Percentiles rank a stretch among this genome's conserved stretches.
Evolutionary conservation across 2,329 filamentous ascomycete species (phyloP).

Genomic region (Zymoseptoria passerinii): DNA sequence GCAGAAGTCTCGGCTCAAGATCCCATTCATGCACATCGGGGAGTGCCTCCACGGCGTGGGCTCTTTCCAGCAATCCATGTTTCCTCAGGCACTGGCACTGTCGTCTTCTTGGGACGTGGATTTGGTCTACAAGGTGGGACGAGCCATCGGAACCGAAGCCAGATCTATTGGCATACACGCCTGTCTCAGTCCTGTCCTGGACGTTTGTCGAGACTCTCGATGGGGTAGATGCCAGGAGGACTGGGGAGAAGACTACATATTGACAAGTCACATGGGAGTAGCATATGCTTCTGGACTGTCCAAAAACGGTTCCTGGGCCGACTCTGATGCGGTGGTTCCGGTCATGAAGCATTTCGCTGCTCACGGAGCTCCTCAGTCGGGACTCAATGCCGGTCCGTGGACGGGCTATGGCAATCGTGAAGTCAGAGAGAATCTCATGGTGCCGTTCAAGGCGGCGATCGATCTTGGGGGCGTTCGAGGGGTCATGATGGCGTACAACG

Average conservation of each 20-base stretch:
- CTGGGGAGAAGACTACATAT: constrained; percentile 14
- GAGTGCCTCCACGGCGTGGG: constrained; percentile 16
- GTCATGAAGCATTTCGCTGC: constrained; percentile 17
- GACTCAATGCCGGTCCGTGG: constrained; percentile 10
- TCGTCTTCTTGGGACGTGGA: constrained; percentile 10
- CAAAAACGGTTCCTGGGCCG: constrained; percentile 9
- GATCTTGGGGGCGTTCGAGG: constrained; percentile 12
- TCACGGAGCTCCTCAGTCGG: constrained; percentile 10
- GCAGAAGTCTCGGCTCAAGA: constrained; percentile 12
- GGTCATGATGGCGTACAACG: constrained; percentile 15
- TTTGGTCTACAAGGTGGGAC: constrained; percentile 5
- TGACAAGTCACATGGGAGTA: constrained; percentile 12
- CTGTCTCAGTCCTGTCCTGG: constrained; percentile 11
- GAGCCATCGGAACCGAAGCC: constrained; percentile 11
- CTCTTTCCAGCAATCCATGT: constrained; percentile 14
- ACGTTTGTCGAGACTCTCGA: constrained; percentile 11
- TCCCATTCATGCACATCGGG: constrained; percentile 10
- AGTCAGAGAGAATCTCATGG: constrained; percentile 9
- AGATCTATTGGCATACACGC: constrained; percentile 13
- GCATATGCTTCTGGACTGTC: constrained; percentile 12
- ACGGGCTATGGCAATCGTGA: constrained; percentile 14
- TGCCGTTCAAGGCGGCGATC: constrained; percentile 11
- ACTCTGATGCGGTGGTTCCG: constrained; percentile 10
- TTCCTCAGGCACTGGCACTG: constrained; percentile 11
- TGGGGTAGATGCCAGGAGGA: constrained; percentile 16